phyloP scores from a whole-genome alignment of 2,329 filamentous ascomycete genomes.

The Colletotrichum sp. region DNA sequence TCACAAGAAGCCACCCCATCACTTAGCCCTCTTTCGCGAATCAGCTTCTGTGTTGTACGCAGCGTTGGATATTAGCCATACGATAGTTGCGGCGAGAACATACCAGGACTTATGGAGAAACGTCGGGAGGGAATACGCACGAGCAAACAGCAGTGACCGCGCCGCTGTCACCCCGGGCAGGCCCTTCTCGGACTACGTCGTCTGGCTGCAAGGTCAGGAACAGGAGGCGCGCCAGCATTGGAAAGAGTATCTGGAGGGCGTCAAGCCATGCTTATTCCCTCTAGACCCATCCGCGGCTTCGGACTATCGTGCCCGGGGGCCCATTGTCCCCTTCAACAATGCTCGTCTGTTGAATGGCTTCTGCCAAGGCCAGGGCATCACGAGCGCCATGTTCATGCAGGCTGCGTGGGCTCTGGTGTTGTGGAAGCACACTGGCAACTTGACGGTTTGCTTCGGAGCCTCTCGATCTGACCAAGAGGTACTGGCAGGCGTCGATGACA shows the following conservation, averaged over 20 bases:
- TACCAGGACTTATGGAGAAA: not conserved
- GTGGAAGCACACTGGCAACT: not conserved
- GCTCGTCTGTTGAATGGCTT: not conserved
- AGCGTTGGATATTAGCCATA: accelerated
- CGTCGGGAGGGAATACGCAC: not conserved
- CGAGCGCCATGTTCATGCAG: not conserved
- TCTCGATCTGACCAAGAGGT: not conserved
- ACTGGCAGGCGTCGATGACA: not conserved
- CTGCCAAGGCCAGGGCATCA: not conserved
- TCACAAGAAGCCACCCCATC: not conserved
- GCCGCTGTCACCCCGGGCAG: not conserved
- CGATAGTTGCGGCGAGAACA: not conserved
- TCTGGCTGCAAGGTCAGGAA: not conserved
- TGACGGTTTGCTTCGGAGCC: not conserved
- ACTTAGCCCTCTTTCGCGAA: not conserved
- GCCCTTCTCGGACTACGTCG: not conserved
- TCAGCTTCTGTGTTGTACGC: not conserved
- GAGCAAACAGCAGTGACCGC: accelerated
- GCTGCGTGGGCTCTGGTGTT: not conserved
- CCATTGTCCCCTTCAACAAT: not conserved
- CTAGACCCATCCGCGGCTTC: not conserved
- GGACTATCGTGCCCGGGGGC: not conserved
- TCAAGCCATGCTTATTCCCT: not conserved
- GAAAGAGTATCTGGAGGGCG: not conserved
- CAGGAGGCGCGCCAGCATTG: not conserved